Base-by-base conservation (phyloP, 2,329 filamentous ascomycete species). In the Hypocreales sp. region DNA sequence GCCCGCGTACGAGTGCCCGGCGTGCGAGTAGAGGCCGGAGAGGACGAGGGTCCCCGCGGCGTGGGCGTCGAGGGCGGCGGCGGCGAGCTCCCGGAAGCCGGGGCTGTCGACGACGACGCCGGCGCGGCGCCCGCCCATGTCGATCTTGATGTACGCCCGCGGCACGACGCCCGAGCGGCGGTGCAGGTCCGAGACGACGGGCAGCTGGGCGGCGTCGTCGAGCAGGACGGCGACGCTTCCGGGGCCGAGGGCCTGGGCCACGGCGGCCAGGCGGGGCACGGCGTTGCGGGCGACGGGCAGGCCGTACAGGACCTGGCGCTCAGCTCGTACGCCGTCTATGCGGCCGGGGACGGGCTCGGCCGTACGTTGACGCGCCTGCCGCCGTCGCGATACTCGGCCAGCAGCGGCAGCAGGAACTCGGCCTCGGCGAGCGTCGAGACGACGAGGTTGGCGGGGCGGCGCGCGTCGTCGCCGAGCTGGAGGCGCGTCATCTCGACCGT, bases 391-490 rank as follows among this genome's bases (percentile, higher is more conserved):
- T 71, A 72, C 31, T 75, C 63, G 8, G 61, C 47, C 1, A 86
- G 51, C 22, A 74, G 60, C 0, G 68, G 69, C 7, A 69, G 33
- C 5, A 86, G 52, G 27, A 68, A 64, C 45, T 87, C 79, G 2
- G 73, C 72, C 50, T 87, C 81, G 3, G 67, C 54, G n/a, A 86
- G 38, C 0, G 81, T 90, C 1, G 79, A 86, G 2, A 76, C 72
- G 19, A 86, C 63, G 28, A 87, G 57, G 20, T 76, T 72, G 13
- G 66, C 63, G 0, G 60, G 55, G 4, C 47, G 45, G 27, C 53
- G 44, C 24, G 53, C 40, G 30, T 60, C 44, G 16, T 61, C 48
- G 7, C 78, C 77, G n/a, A 83, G 70, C 63, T 86, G 79, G 15
- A 83, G 51, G 28, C 61, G 59, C 3, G 76, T 66, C 26, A 81